Conservation (phyloP, 176 grass and related monocot species). For the Eragrostis nindensis region DNA sequence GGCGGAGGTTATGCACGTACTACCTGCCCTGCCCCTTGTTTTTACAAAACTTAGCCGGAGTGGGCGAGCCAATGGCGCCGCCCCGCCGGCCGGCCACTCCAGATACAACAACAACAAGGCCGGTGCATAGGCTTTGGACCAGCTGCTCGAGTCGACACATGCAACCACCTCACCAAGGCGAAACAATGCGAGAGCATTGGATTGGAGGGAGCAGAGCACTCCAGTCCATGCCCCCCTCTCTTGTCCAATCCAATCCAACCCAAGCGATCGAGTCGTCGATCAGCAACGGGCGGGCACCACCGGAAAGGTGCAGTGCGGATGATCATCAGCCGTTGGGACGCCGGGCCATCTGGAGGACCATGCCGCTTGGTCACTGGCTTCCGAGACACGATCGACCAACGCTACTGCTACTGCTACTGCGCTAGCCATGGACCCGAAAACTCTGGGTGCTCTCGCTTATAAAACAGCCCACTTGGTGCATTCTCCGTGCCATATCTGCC, state of each 20-base stretch:
- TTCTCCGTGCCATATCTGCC: constrained; percentile 6
- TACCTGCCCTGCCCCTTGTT: constrained; percentile 26
- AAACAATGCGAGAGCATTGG: constrained; percentile 37
- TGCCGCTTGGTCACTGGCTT: constrained; percentile 24
- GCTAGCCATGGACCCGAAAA: constrained; percentile 38
- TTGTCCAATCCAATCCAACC: neutral
- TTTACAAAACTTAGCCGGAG: neutral
- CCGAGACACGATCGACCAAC: neutral
- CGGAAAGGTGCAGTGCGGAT: neutral
- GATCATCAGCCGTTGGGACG: neutral
- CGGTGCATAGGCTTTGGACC: neutral
- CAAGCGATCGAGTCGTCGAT: no score
- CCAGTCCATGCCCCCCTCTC: neutral
- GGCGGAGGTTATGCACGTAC: neutral
- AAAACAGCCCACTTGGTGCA: constrained; percentile 35
- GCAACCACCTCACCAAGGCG: constrained; percentile 43
- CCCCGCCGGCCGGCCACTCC: constrained; percentile 27
- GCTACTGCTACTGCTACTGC: constrained; percentile 12
- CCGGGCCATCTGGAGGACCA: constrained; percentile 36
- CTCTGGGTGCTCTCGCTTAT: constrained; percentile 21
- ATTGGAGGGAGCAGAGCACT: neutral
- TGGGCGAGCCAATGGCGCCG: constrained; percentile 39
- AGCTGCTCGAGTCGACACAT: constrained; percentile 23
- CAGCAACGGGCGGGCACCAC: no score
- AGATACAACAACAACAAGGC: constrained; percentile 37